These are phyloP conservation scores for Pseudogymnoascus destructans DNA, from an alignment of 2,329 filamentous ascomycete genomes.

Conservation along the genomic window DNA sequence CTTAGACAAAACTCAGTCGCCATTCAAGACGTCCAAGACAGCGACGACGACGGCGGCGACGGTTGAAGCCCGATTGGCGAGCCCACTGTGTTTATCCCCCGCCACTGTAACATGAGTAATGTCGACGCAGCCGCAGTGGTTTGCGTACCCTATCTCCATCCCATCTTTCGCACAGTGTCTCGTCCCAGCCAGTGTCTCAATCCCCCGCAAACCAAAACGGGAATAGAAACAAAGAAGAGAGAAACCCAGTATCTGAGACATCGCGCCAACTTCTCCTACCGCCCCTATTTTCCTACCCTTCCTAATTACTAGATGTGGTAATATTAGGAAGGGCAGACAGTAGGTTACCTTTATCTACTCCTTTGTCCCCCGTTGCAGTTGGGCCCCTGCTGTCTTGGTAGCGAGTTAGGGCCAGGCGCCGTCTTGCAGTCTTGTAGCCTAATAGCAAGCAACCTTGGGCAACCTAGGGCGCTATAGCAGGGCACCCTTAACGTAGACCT, in stretches of 20 bases:
- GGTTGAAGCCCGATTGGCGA: slow-evolving; percentile 1
- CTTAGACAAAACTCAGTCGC: background rate
- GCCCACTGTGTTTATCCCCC: background rate
- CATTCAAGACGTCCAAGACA: background rate
- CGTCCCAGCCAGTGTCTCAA: background rate
- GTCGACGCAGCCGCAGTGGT: background rate
- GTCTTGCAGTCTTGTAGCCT: too few species aligned
- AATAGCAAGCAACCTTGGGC: too few species aligned
- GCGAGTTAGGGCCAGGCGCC: too few species aligned
- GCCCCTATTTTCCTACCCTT: too few species aligned
- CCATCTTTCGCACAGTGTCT: background rate
- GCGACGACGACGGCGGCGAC: background rate
- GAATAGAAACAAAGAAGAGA: background rate
- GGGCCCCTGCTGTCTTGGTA: too few species aligned
- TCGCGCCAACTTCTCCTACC: background rate
- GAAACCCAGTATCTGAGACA: background rate
- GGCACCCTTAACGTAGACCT: too few species aligned
- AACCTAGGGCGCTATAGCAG: too few species aligned
- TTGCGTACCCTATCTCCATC: background rate
- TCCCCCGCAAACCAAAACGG: background rate
- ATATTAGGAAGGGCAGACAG: too few species aligned
- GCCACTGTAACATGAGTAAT: background rate
- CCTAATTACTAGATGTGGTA: too few species aligned
- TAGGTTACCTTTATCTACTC: too few species aligned
- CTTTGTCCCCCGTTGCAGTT: too few species aligned